A percentile compares a stretch with the other conserved stretches of the same genome.
Conservation (phyloP, 768 basidiomycete genomes). For the Naganishia vishniacii region DNA sequence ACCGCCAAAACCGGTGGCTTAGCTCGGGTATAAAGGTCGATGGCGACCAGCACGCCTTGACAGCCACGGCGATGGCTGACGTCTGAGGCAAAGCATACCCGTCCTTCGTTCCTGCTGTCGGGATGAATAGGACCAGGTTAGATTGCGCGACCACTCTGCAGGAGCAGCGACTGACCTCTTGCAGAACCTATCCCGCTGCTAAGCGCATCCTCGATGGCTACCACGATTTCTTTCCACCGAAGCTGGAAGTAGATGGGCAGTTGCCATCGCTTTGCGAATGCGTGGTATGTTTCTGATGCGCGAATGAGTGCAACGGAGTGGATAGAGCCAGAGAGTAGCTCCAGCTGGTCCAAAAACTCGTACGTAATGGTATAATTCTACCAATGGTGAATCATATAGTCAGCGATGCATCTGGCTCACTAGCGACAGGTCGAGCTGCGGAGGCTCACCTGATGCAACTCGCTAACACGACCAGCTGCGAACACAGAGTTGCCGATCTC, state of each 20-base stretch:
- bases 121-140: constrained; percentile 12
- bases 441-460: constrained; percentile 70
- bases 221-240: constrained; percentile 89
- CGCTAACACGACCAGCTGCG: constrained; percentile 82
- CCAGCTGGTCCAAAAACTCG: constrained; percentile 73
- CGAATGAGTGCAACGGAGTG: constrained; percentile 68
- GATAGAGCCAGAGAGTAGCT: constrained; percentile 71
- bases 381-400: not conserved
- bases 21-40: constrained; percentile 80
- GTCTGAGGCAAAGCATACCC: constrained; percentile 55
- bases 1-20: constrained; percentile 77
- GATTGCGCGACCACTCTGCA: not conserved
- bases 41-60: constrained; percentile 76
- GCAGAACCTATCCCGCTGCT: constrained; percentile 50
- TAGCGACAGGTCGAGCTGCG: not conserved
- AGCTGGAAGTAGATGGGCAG: constrained; percentile 94
- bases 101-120: constrained; percentile 22
- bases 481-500: constrained; percentile 79
- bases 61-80: constrained; percentile 63
- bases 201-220: constrained; percentile 66
- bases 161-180: not conserved
- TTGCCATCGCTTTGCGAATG: constrained; percentile 87
- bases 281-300: constrained; percentile 60
- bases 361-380: constrained; percentile 81
- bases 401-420: too few species aligned